Evolutionary conservation across 2,329 filamentous ascomycete species (phyloP).

Genomic region (Zarea fungicola): DNA sequence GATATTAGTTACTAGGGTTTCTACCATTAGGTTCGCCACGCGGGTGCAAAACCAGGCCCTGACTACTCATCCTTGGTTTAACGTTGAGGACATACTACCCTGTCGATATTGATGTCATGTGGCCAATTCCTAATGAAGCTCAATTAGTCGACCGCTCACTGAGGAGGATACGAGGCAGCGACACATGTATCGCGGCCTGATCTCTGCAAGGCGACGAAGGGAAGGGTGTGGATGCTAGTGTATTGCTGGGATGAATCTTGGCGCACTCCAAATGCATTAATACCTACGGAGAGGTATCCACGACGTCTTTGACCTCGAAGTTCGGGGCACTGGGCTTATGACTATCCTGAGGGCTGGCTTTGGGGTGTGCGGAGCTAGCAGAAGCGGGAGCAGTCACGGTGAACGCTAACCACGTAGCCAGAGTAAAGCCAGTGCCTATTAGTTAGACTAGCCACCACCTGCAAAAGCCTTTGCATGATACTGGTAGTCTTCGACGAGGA

Average conservation of each 20-base stretch:
- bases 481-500: not conserved
- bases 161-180: not conserved
- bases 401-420: too few species aligned
- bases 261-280: too few species aligned
- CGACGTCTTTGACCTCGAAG: too few species aligned
- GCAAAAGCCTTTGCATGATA: not conserved
- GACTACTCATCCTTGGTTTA: not conserved
- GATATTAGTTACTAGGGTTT: not conserved
- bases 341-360: too few species aligned
- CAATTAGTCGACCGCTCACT: not conserved
- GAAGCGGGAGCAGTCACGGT: too few species aligned
- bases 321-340: too few species aligned
- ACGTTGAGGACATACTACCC: not conserved
- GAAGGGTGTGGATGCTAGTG: too few species aligned
- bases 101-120: constrained; percentile 8
- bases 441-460: not conserved
- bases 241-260: too few species aligned
- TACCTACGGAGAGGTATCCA: too few species aligned
- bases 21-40: too few species aligned
- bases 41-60: not conserved
- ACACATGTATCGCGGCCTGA: not conserved
- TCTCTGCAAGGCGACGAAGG: too few species aligned
- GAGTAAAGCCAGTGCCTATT: not conserved
- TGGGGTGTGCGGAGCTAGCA: too few species aligned
- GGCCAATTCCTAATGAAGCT: not conserved